These are phyloP conservation scores for Ambrosiella beaveri DNA, from an alignment of 2,329 filamentous ascomycete species.

Conservation along the genomic window DNA sequence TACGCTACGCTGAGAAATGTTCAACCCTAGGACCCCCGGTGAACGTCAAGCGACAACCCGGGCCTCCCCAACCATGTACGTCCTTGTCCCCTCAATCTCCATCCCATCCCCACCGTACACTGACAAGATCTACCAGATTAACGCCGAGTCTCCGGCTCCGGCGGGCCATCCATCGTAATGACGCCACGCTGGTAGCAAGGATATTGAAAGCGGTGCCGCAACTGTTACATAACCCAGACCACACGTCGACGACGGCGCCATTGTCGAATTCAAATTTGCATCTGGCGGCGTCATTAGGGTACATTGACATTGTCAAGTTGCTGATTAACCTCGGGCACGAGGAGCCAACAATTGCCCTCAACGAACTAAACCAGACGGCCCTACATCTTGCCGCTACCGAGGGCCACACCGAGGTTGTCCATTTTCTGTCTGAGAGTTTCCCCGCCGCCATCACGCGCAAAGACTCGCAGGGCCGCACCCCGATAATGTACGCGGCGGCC, in stretches of 20 bases:
- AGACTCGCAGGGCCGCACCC: conserved; percentile 53
- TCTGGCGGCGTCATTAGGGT: conserved; percentile 57
- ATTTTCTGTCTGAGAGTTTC: conserved; percentile 49
- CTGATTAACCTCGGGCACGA: conserved; percentile 65
- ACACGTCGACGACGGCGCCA: conserved; percentile 34
- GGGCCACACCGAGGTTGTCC: conserved; percentile 57
- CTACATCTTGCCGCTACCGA: conserved; percentile 58
- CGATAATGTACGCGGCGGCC: conserved; percentile 47
- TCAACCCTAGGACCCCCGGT: background rate
- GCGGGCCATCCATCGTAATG: conserved; percentile 62
- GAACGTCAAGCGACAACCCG: background rate
- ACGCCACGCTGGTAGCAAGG: conserved; percentile 53
- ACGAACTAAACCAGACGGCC: conserved; percentile 64
- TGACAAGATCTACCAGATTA: conserved; percentile 21
- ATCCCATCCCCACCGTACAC: background rate
- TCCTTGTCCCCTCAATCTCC: background rate
- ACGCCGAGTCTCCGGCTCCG: conserved; percentile 60
- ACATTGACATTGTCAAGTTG: conserved; percentile 48
- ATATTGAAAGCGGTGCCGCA: conserved; percentile 57
- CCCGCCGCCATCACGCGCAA: conserved; percentile 44
- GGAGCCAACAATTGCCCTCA: conserved; percentile 52
- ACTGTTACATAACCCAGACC: conserved; percentile 63
- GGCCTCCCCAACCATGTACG: background rate
- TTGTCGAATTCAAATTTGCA: conserved; percentile 75
- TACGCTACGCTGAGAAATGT: background rate